Percentiles rank a stretch among this genome's conserved stretches.
phyloP scores from a whole-genome alignment of 192 early-diverging fungal species.

The Podila verticillata region DNA sequence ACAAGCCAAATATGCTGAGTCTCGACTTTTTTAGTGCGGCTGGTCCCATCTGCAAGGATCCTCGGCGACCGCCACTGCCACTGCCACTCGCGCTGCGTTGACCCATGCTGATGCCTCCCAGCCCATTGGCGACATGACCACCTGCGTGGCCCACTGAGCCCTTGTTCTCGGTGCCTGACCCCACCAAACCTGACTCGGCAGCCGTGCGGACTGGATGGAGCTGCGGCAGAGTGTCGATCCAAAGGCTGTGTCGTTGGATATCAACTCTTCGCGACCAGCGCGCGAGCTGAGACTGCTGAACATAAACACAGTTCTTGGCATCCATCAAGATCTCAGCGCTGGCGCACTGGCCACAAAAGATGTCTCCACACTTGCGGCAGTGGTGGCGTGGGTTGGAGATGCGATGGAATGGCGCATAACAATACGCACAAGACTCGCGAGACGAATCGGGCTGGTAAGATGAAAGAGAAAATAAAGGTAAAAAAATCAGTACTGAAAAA shows the following conservation, averaged over 20 bases:
- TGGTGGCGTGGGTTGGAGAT: conserved; percentile 46
- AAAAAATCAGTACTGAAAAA: not conserved
- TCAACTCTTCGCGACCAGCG: conserved; percentile 45
- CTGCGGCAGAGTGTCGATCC: conserved; percentile 49
- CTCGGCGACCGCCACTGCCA: conserved; percentile 31
- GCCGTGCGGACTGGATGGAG: conserved; percentile 46
- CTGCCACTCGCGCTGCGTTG: conserved; percentile 12
- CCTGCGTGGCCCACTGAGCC: conserved; percentile 21
- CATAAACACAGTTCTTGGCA: conserved; percentile 51
- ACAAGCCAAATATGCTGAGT: conserved; percentile 44
- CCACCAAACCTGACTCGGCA: conserved; percentile 23
- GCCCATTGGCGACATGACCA: not conserved
- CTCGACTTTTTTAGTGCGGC: conserved; percentile 28
- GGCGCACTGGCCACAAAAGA: conserved; percentile 46
- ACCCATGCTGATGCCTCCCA: conserved; percentile 22
- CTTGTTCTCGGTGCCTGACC: not conserved
- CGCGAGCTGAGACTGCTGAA: conserved; percentile 45
- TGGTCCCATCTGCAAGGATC: conserved; percentile 35
- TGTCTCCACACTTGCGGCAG: conserved; percentile 44
- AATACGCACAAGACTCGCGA: conserved; percentile 41
- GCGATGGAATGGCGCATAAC: conserved; percentile 39
- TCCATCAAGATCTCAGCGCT: conserved; percentile 51
- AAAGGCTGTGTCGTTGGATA: conserved; percentile 40
- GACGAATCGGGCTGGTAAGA: conserved; percentile 32
- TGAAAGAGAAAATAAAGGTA: not conserved